Evolutionary conservation across 306 rosid genomes (phyloP), one percentile per base, ranked within the genome.

Genomic region (Styphnolobium japonicum): DNA sequence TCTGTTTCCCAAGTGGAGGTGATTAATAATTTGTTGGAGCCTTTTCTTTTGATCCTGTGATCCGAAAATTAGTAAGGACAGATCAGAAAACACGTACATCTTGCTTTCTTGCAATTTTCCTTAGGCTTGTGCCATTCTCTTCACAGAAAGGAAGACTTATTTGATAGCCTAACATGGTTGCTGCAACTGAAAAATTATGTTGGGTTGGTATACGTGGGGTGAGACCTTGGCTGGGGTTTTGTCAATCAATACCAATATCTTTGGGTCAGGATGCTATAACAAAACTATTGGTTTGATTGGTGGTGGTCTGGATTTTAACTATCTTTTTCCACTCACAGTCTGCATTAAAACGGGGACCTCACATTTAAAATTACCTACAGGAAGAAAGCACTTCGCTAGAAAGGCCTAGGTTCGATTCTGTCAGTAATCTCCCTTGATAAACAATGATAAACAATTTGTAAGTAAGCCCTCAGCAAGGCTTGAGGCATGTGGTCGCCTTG

Each of bases 41-140:
- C 36, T 56, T 63, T 56, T 45, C 31, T 75, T 43, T 37, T 75
- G 55, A 55, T 55, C 29, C 43, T 3, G 23, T 53, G 75, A 39
- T 31, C 66, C 5, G n/a, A 66, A 45, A 67, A 56, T 48, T 6
- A 42, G 11, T 56, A 10, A 33, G 27, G 77, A 81, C 57, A 75
- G 71, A 45, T 82, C n/a, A 69, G 63, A 76, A 56, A 45, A 60
- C 64, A 43, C 3, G 68, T 22, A 46, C 25, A 33, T 49, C 3
- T 36, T 46, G 77, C 23, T 82, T 60, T 61, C 51, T 37, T 48
- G 42, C 29, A 65, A 68, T 23, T 46, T 69, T 67, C 48, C 75
- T 37, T 21, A 34, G 73, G 65, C 22, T 64, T 64, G 9, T 49
- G 39, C 42, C 14, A 2, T 56, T 15, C 22, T 53, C 48, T 53